A percentile compares a stretch with the other conserved stretches of the same genome.
phyloP scores from a whole-genome alignment of 1,284 basidiomycete species.

The Peniophora sp. region DNA sequence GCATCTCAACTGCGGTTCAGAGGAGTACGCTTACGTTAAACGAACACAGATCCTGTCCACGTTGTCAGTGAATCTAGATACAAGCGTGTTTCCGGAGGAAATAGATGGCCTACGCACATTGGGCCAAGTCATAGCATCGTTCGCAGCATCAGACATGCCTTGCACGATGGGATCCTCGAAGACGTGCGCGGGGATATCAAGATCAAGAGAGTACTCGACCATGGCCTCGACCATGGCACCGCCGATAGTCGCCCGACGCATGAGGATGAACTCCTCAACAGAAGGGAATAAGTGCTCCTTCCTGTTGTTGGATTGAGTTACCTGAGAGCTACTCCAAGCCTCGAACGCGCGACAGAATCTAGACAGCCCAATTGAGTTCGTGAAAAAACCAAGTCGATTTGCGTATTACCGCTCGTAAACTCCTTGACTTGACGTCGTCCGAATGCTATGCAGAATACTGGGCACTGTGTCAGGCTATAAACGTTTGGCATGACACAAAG shows the following conservation, averaged over 20 bases:
- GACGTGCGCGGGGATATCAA: slow-evolving; percentile 35
- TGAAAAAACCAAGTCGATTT: not conserved
- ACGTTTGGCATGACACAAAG: not conserved
- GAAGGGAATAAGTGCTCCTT: slow-evolving; percentile 29
- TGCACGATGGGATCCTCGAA: slow-evolving; percentile 31
- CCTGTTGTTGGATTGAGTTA: slow-evolving; percentile 30
- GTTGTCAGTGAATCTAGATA: not conserved
- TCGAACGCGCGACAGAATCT: slow-evolving; percentile 33
- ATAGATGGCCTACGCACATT: slow-evolving; percentile 31
- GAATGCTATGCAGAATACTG: slow-evolving; percentile 29
- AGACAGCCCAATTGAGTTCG: slow-evolving; percentile 6
- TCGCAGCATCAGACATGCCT: slow-evolving; percentile 36
- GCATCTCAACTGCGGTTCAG: not conserved
- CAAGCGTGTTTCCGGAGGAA: no score
- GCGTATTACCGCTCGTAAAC: slow-evolving; percentile 25
- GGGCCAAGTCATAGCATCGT: slow-evolving; percentile 44
- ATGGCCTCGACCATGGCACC: slow-evolving; percentile 39
- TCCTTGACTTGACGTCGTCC: slow-evolving; percentile 28
- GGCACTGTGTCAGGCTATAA: not conserved
- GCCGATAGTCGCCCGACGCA: slow-evolving; percentile 35
- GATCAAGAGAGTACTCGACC: slow-evolving; percentile 37
- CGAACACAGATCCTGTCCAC: slow-evolving; percentile 35
- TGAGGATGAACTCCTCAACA: slow-evolving; percentile 34
- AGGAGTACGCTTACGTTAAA: slow-evolving; percentile 29
- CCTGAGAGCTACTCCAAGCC: slow-evolving; percentile 30